Evolutionary conservation across 1,139 yeast genomes (phyloP).

Genomic region (Insectozyma bohioensis): DNA sequence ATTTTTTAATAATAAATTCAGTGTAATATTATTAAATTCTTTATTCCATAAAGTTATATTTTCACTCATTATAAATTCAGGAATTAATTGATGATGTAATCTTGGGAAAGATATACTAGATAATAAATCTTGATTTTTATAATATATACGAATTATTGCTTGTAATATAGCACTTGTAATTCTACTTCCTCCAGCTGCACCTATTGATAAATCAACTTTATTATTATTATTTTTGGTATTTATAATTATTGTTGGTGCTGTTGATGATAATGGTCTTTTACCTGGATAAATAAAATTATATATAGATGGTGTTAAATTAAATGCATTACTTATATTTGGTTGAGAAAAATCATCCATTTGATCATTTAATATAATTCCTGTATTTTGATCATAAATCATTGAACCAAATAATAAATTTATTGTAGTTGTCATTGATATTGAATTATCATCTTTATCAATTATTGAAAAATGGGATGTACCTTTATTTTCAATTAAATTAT

Average conservation of each 20-base stretch:
- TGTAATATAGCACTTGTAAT: constrained; percentile 85
- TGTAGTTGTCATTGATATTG: constrained; percentile 87
- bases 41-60: constrained; percentile 29
- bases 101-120: constrained; percentile 78
- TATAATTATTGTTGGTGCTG: constrained; percentile 71
- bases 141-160: constrained; percentile 67
- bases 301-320: constrained; percentile 75
- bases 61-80: constrained; percentile 68
- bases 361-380: constrained; percentile 83
- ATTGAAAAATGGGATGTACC: constrained; percentile 89
- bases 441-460: constrained; percentile 67
- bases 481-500: constrained; percentile 70
- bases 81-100: constrained; percentile 85
- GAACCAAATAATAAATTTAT: constrained; percentile 87
- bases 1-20: constrained; percentile 21
- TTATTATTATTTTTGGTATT: constrained; percentile 47
- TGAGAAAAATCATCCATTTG: constrained; percentile 97
- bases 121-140: constrained; percentile 56
- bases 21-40: constrained; percentile 20
- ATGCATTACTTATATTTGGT: constrained; percentile 69
- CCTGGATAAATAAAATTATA: constrained; percentile 74
- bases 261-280: constrained; percentile 83
- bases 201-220: constrained; percentile 65
- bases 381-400: constrained; percentile 70
- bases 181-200: constrained; percentile 94